These are phyloP conservation scores for Diplosphaera chodatii DNA, from an alignment of 139 green algal genomes.

Conservation along the genomic window DNA sequence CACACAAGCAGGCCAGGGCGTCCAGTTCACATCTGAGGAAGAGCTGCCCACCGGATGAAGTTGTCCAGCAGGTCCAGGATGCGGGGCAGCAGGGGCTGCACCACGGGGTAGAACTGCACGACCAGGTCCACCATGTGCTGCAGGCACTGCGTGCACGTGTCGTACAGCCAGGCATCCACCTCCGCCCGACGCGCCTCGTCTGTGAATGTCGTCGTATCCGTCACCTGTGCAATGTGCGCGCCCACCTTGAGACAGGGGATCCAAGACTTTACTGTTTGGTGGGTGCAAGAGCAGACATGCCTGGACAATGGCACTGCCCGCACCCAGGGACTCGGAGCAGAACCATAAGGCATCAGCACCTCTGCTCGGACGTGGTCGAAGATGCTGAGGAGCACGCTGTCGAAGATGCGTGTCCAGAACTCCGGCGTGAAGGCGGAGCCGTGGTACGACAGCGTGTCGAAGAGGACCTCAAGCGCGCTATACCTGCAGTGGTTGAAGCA, in stretches of 20 bases:
- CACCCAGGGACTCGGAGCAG: background rate
- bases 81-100: conserved; percentile 55
- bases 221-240: conserved; percentile 32
- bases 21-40: too few species aligned
- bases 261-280: too few species aligned
- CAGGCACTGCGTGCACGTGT: conserved; percentile 94
- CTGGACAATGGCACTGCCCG: too few species aligned
- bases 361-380: conserved; percentile 94
- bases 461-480: conserved; percentile 79
- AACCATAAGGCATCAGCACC: conserved; percentile 21
- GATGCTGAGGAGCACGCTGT: conserved; percentile 93
- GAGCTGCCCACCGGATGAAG: conserved; percentile 58
- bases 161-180: conserved; percentile 93
- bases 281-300: too few species aligned
- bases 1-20: too few species aligned
- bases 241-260: too few species aligned
- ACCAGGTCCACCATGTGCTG: conserved; percentile 93
- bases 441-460: conserved; percentile 93
- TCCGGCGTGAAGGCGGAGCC: conserved; percentile 81
- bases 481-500: conserved; percentile 22
- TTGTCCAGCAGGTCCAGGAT: conserved; percentile 70
- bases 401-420: conserved; percentile 94
- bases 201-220: conserved; percentile 84
- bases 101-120: conserved; percentile 69
- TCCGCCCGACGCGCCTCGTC: conserved; percentile 63